Conservation (phyloP, 176 grass and related monocot genomes). For the Rhynchospora breviuscula region DNA sequence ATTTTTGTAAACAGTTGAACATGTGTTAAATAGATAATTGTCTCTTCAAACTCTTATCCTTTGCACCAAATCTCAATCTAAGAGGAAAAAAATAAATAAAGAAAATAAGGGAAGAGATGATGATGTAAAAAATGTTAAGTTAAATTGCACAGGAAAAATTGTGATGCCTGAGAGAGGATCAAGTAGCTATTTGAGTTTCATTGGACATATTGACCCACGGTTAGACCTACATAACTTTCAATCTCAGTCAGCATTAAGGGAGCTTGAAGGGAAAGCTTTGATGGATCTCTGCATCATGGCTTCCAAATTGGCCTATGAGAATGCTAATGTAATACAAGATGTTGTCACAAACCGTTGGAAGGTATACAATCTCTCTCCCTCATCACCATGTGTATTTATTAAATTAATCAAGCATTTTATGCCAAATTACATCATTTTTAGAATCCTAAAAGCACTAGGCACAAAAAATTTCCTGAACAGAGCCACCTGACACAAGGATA, state of each 20-base stretch:
- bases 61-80: background rate
- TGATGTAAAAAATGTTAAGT: background rate
- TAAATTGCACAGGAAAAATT: conserved; percentile 22
- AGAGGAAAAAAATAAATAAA: too few species aligned
- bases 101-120: background rate
- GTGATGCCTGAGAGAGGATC: conserved; percentile 33
- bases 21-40: background rate
- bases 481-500: too few species aligned
- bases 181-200: conserved; percentile 25
- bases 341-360: conserved; percentile 28
- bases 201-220: conserved; percentile 31
- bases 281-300: conserved; percentile 42
- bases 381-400: too few species aligned
- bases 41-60: background rate
- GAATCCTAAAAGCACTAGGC: too few species aligned
- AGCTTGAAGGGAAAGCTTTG: conserved; percentile 9
- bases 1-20: background rate
- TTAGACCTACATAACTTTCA: conserved; percentile 29
- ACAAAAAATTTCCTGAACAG: too few species aligned
- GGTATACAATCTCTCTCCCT: conserved; percentile 2
- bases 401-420: too few species aligned
- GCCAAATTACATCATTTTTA: too few species aligned
- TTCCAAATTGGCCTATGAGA: conserved; percentile 44
- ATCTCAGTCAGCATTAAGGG: background rate
- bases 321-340: conserved; percentile 22